phyloP scores from a whole-genome alignment of 2,329 filamentous ascomycete species.

The Pestalotiopsis sp. region DNA sequence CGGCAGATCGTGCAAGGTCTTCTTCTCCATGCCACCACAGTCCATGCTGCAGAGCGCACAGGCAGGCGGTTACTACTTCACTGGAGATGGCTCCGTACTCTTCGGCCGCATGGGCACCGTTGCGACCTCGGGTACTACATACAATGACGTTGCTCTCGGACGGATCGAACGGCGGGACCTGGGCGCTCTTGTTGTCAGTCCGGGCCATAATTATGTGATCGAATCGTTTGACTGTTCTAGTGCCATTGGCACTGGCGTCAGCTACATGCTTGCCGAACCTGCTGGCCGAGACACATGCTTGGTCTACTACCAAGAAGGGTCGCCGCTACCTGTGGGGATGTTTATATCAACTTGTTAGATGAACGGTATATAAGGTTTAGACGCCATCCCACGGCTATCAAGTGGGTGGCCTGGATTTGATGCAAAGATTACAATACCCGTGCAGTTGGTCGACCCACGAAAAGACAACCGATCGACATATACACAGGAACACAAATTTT shows the following conservation, averaged over 20 bases:
- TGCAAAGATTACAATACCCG: background rate
- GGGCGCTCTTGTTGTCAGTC: conserved; percentile 43
- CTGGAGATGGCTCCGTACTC: conserved; percentile 51
- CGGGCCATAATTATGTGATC: conserved; percentile 56
- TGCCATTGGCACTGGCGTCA: conserved; percentile 50
- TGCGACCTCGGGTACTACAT: conserved; percentile 52
- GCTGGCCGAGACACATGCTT: conserved; percentile 50
- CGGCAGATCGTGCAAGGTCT: conserved; percentile 62
- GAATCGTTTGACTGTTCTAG: conserved; percentile 55
- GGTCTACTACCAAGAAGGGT: conserved; percentile 65
- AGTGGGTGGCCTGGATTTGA: background rate
- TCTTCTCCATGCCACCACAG: conserved; percentile 64
- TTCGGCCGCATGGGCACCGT: conserved; percentile 48
- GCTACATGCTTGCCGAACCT: conserved; percentile 47
- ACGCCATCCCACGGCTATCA: background rate
- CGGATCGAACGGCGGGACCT: conserved; percentile 33
- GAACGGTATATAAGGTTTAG: background rate
- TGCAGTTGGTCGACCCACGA: background rate
- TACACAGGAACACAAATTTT: background rate
- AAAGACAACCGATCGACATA: background rate
- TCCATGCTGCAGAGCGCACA: conserved; percentile 55
- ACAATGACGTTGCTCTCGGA: conserved; percentile 39
- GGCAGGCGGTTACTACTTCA: conserved; percentile 47
- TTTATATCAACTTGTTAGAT: conserved; percentile 34
- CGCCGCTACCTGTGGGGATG: conserved; percentile 41